Evolutionary conservation across 1,284 basidiomycete genomes (phyloP).

Genomic region (Ceratorhiza oryzae-sativae): DNA sequence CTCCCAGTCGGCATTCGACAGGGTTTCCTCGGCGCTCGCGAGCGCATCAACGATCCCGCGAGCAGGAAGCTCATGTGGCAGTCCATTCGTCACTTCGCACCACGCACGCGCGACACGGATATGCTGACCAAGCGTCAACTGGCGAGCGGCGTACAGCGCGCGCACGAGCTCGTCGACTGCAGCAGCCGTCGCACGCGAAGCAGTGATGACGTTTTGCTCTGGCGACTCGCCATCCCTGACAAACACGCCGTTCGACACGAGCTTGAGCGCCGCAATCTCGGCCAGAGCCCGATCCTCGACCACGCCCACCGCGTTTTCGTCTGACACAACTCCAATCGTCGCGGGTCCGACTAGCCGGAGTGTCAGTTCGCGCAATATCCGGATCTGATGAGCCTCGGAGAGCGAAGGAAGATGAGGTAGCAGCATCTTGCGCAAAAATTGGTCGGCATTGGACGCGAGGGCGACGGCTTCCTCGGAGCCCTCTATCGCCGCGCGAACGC

Average conservation of each 20-base stretch:
- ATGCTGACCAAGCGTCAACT: conserved; percentile 23
- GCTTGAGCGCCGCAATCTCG: conserved; percentile 25
- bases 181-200: conserved; percentile 15
- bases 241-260: conserved; percentile 28
- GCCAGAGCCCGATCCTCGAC: conserved; percentile 13
- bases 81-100: conserved; percentile 22
- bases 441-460: conserved; percentile 3
- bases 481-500: conserved; percentile 10
- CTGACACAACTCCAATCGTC: conserved; percentile 25
- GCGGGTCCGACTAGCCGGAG: conserved; percentile 24
- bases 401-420: conserved; percentile 20
- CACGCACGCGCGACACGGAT: conserved; percentile 17
- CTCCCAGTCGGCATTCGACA: conserved; percentile 22
- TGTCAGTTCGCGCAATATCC: conserved; percentile 18
- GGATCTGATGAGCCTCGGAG: conserved; percentile 15
- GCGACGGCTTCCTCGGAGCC: background rate
- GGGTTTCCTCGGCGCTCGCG: background rate
- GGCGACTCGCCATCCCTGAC: background rate
- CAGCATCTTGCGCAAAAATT: conserved; percentile 9
- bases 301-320: conserved; percentile 22
- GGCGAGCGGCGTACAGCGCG: conserved; percentile 22
- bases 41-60: conserved; percentile 32
- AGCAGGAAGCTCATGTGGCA: conserved; percentile 27
- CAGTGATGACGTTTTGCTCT: conserved; percentile 7
- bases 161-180: conserved; percentile 22